Evolutionary conservation across 1,284 basidiomycete genomes (phyloP).

Genomic region (Stereum hirsutum): DNA sequence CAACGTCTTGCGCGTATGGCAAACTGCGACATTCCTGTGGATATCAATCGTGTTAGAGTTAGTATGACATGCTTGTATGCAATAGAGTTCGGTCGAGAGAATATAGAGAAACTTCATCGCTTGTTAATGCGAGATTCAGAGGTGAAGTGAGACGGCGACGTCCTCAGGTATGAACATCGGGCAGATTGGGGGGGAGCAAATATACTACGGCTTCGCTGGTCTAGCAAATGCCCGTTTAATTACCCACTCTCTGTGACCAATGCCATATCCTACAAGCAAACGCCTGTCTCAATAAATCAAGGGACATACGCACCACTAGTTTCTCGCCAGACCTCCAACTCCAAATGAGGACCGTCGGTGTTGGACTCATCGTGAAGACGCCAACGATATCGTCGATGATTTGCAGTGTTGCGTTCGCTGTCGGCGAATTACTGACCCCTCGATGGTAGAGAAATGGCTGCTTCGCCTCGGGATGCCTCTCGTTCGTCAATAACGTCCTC

Average conservation of each 20-base stretch:
- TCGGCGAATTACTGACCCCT: not conserved
- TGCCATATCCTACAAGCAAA: no score
- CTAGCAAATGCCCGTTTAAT: no score
- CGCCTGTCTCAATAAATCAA: no score
- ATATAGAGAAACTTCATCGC: no score
- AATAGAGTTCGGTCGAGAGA: no score
- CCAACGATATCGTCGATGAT: slow-evolving; percentile 43
- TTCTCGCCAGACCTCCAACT: slow-evolving; percentile 40
- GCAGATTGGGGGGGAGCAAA: not conserved
- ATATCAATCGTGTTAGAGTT: no score
- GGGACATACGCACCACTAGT: slow-evolving; percentile 30
- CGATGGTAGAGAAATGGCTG: slow-evolving; percentile 6
- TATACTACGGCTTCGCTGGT: no score
- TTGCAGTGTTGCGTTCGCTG: slow-evolving; percentile 29
- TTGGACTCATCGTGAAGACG: slow-evolving; percentile 29
- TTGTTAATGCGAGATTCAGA: slow-evolving; percentile 12
- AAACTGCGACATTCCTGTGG: slow-evolving; percentile 14
- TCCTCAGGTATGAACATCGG: not conserved
- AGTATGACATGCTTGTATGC: no score
- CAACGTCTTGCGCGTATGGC: not conserved
- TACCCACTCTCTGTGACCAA: no score
- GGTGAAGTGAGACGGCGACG: slow-evolving; percentile 14
- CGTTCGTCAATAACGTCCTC: slow-evolving; percentile 13
- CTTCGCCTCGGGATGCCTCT: slow-evolving; percentile 27
- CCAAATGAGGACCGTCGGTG: slow-evolving; percentile 36